phyloP scores from a whole-genome alignment of 305 asterid genomes.

The Solanum aculeatissimum region DNA sequence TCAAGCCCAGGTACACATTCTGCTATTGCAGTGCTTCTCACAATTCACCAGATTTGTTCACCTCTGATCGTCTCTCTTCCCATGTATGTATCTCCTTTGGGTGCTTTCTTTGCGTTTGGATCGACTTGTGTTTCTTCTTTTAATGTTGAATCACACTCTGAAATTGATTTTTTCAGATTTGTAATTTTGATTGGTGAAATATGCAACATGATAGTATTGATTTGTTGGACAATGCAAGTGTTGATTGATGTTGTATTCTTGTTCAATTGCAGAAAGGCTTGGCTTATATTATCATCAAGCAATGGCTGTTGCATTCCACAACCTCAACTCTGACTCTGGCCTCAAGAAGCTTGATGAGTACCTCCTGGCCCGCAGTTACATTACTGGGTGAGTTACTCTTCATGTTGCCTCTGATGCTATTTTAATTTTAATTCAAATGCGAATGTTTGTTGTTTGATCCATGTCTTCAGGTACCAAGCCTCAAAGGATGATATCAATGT shows the following conservation, averaged over 20 bases:
- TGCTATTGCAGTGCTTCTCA: neutral
- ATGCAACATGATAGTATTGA: neutral
- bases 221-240: neutral
- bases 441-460: neutral
- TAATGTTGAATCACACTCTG: neutral
- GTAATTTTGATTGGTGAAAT: neutral
- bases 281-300: neutral
- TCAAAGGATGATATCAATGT: conserved; percentile 77
- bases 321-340: conserved; percentile 39
- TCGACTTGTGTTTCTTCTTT: neutral
- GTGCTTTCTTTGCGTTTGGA: neutral
- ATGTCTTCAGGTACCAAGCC: conserved; percentile 55
- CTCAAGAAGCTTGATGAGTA: conserved; percentile 80
- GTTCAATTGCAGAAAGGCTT: neutral
- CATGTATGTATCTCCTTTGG: neutral
- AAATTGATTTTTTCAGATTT: neutral
- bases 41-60: neutral
- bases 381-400: conserved; percentile 37
- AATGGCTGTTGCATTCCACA: conserved; percentile 19
- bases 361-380: conserved; percentile 65
- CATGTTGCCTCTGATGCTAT: neutral
- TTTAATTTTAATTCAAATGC: neutral
- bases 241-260: neutral
- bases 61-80: neutral
- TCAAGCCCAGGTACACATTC: neutral